Evolutionary conservation across 345 rosid genomes (phyloP).

Genomic region (Murraya paniculata): DNA sequence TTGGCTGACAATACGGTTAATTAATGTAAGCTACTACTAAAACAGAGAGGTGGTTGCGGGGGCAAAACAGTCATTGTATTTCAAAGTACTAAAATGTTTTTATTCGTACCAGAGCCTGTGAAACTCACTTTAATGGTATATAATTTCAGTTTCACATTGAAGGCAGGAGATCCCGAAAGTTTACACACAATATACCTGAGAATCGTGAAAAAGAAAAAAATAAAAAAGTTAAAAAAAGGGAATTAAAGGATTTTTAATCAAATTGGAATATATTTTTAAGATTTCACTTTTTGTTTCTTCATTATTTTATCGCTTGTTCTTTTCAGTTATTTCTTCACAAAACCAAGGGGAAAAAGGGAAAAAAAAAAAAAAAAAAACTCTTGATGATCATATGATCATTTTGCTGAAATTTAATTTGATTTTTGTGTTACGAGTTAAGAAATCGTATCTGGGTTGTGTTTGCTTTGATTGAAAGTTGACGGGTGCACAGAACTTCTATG

Average conservation of each 20-base stretch:
- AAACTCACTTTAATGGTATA: background rate
- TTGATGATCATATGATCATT: conserved; percentile 33
- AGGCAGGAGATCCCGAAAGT: conserved; percentile 46
- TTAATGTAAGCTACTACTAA: conserved; percentile 11
- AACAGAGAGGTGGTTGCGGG: conserved; percentile 15
- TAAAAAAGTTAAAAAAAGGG: conserved; percentile 11
- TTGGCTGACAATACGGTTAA: conserved; percentile 14
- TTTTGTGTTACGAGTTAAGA: conserved; percentile 1
- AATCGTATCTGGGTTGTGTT: conserved; percentile 15
- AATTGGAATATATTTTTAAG: conserved; percentile 46
- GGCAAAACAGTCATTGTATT: conserved; percentile 28
- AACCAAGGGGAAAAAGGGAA: background rate
- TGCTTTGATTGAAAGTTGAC: conserved; percentile 20
- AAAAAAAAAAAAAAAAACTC: background rate
- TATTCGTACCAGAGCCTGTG: background rate
- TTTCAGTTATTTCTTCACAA: conserved; percentile 9
- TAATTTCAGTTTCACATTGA: conserved; percentile 29
- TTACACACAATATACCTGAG: conserved; percentile 31
- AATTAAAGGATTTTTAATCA: conserved; percentile 26
- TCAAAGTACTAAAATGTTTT: background rate
- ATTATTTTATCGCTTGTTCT: conserved; percentile 13
- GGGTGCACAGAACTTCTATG: conserved; percentile 8
- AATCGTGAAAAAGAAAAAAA: conserved; percentile 22
- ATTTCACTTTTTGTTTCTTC: conserved; percentile 37
- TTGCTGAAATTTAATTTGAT: conserved; percentile 16